These are phyloP conservation scores for Dictyostelium brefeldianum DNA, from an alignment of 78 protist genomes.

Conservation along the genomic window DNA sequence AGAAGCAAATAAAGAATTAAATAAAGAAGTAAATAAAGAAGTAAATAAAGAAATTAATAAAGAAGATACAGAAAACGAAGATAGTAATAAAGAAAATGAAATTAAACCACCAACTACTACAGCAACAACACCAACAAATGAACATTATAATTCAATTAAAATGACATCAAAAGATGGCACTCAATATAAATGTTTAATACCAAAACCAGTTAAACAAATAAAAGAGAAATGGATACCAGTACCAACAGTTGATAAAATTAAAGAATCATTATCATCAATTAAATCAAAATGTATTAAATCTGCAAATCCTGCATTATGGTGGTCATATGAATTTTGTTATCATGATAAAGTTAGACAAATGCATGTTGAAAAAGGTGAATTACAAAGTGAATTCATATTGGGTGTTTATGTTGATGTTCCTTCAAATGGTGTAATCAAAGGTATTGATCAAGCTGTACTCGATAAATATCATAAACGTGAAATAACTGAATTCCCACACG, in stretches of 20 bases:
- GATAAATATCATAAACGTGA: conserved; percentile 9
- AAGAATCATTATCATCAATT: not conserved
- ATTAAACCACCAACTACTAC: not conserved
- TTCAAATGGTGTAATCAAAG: conserved; percentile 33
- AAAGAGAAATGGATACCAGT: conserved; percentile 14
- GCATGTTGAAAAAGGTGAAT: conserved; percentile 18
- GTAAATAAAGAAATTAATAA: not conserved
- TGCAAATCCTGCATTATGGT: conserved; percentile 26
- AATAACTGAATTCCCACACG: not conserved
- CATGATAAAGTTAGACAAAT: conserved; percentile 24
- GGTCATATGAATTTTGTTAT: conserved; percentile 65
- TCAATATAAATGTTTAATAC: conserved; percentile 46
- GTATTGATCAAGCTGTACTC: conserved; percentile 16
- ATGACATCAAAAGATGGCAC: conserved; percentile 47
- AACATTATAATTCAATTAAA: not conserved
- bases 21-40: no score
- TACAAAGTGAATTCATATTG: conserved; percentile 16
- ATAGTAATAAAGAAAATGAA: not conserved
- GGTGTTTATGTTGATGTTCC: not conserved
- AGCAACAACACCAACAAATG: not conserved
- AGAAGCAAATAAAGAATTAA: no score
- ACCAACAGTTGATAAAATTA: conserved; percentile 1
- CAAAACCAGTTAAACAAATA: conserved; percentile 7
- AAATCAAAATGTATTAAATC: conserved; percentile 17
- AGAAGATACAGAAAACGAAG: not conserved